A percentile compares a stretch with the other conserved stretches of the same genome.
These are phyloP conservation scores for Allomyces macrogynus DNA, from an alignment of 192 early-diverging fungal genomes.

Conservation along the genomic window DNA sequence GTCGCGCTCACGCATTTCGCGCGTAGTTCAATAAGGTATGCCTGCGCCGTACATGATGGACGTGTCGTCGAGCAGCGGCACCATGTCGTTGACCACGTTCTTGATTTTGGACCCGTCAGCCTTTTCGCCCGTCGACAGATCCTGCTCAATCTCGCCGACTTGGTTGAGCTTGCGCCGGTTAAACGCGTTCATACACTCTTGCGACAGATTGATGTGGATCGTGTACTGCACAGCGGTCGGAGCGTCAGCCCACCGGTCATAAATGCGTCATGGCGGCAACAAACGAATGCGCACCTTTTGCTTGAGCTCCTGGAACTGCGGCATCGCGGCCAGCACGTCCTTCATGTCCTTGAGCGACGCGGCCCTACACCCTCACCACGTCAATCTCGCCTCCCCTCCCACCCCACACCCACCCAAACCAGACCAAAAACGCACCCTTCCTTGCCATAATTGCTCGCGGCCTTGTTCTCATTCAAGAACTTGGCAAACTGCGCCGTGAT, in stretches of 20 bases:
- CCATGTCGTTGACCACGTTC: conserved; percentile 52
- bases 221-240: conserved; percentile 31
- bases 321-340: conserved; percentile 57
- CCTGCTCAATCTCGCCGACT: conserved; percentile 58
- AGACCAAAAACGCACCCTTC: no score
- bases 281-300: conserved; percentile 12
- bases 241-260: neutral
- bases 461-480: conserved; percentile 61
- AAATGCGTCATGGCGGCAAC: neutral
- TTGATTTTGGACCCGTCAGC: conserved; percentile 42
- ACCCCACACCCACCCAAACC: no score
- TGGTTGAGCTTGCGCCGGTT: conserved; percentile 40
- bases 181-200: conserved; percentile 61
- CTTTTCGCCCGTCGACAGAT: conserved; percentile 60
- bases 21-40: no score
- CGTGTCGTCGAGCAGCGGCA: conserved; percentile 51
- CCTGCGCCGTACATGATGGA: conserved; percentile 19
- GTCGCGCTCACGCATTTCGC: no score
- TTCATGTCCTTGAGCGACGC: conserved; percentile 65
- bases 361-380: conserved; percentile 8
- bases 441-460: conserved; percentile 8
- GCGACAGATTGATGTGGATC: conserved; percentile 65
- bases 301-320: conserved; percentile 73
- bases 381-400: no score
- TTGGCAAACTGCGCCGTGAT: conserved; percentile 53